These are phyloP conservation scores for Jackrogersella minutella DNA, from an alignment of 495 filamentous ascomycete species.

Conservation along the genomic window DNA sequence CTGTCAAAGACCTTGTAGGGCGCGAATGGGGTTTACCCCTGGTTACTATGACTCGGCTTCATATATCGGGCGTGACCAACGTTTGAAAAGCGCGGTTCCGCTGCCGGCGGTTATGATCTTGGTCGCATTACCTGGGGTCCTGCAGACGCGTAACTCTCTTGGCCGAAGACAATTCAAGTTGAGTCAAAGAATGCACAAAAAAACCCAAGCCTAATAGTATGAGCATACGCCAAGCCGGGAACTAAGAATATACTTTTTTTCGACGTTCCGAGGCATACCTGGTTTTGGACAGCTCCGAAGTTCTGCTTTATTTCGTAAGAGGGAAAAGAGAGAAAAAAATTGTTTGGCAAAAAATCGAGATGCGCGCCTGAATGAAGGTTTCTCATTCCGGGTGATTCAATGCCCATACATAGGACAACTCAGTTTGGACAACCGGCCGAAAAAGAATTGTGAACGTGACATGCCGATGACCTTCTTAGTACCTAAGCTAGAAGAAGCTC, in stretches of 20 bases:
- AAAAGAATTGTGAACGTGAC: not conserved
- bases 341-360: not conserved
- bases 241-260: constrained; percentile 5
- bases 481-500: not conserved
- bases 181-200: constrained; percentile 8
- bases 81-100: constrained; percentile 13
- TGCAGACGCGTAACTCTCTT: not conserved
- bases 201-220: constrained; percentile 6
- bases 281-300: constrained; percentile 9
- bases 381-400: constrained; percentile 3
- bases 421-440: not conserved
- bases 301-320: not conserved
- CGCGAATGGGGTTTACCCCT: not conserved
- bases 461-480: constrained; percentile 3
- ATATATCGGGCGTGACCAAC: constrained; percentile 10
- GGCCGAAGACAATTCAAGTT: constrained; percentile 12
- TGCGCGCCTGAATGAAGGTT: not conserved
- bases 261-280: constrained; percentile 1
- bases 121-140: constrained; percentile 9
- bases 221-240: constrained; percentile 28
- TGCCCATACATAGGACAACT: not conserved
- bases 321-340: not conserved
- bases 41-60: constrained; percentile 3
- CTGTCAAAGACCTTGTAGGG: not conserved
- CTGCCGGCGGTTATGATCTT: not conserved